These are phyloP conservation scores for Backusella liffmaniae DNA, from an alignment of 192 early-diverging fungal genomes.

Conservation along the genomic window DNA sequence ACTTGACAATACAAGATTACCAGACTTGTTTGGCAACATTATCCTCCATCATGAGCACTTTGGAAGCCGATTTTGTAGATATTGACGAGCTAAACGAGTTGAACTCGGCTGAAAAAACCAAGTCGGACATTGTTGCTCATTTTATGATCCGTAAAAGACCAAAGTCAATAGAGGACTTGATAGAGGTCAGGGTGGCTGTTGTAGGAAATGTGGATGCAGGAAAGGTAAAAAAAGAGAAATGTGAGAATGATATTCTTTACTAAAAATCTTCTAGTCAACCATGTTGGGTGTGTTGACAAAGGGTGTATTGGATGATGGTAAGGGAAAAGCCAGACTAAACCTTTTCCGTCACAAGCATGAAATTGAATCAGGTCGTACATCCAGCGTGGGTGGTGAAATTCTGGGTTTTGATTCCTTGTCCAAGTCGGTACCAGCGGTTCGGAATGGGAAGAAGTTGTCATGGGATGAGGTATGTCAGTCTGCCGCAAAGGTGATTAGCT, in stretches of 20 bases:
- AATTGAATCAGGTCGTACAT: constrained; percentile 86
- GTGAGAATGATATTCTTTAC: not conserved
- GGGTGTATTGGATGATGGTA: constrained; percentile 88
- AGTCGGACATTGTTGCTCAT: constrained; percentile 42
- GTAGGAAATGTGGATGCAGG: constrained; percentile 89
- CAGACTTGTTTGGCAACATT: constrained; percentile 42
- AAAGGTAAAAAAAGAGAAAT: constrained; percentile 44
- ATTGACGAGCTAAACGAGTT: constrained; percentile 42
- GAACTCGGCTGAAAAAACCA: not conserved
- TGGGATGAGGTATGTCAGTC: constrained; percentile 83
- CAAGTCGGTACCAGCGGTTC: constrained; percentile 39
- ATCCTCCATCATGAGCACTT: constrained; percentile 34
- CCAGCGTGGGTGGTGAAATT: constrained; percentile 87
- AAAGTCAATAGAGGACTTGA: constrained; percentile 69
- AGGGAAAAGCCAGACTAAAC: constrained; percentile 86
- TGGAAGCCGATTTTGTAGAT: constrained; percentile 47
- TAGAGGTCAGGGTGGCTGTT: constrained; percentile 86
- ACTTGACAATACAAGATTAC: constrained; percentile 54
- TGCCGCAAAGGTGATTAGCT: constrained; percentile 76
- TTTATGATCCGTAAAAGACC: constrained; percentile 71
- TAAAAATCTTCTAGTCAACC: constrained; percentile 54
- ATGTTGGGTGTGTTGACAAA: constrained; percentile 90
- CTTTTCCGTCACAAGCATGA: constrained; percentile 92
- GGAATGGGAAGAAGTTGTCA: constrained; percentile 55
- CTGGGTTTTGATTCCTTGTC: constrained; percentile 81